phyloP scores from a whole-genome alignment of 768 basidiomycete species.

The Saitozyma podzolica region DNA sequence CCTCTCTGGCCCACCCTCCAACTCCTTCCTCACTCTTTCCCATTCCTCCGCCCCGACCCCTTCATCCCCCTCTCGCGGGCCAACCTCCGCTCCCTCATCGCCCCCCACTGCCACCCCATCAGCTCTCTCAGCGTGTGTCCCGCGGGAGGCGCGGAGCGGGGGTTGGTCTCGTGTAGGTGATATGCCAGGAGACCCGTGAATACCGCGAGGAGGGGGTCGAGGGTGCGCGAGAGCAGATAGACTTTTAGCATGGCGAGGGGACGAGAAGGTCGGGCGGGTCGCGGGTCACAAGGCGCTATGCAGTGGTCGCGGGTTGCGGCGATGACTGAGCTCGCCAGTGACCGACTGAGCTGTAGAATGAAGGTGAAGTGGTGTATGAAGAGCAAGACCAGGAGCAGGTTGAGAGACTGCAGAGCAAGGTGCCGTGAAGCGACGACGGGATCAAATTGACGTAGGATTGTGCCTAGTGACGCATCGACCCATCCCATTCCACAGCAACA shows the following conservation, averaged over 20 bases:
- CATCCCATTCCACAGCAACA: too few species aligned
- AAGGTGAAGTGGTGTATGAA: too few species aligned
- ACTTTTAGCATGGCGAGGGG: slow-evolving; percentile 36
- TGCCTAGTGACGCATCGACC: too few species aligned
- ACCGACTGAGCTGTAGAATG: too few species aligned
- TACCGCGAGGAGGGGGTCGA: slow-evolving; percentile 49
- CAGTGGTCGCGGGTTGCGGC: too few species aligned
- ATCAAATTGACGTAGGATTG: too few species aligned
- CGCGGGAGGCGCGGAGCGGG: slow-evolving; percentile 43
- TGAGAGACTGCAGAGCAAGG: too few species aligned
- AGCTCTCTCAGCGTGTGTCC: slow-evolving; percentile 50
- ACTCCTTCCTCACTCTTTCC: slow-evolving; percentile 43
- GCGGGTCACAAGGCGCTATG: neutral
- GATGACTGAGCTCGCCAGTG: too few species aligned
- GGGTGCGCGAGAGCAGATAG: slow-evolving; percentile 49
- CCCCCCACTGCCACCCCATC: slow-evolving; percentile 45
- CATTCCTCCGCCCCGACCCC: slow-evolving; percentile 32
- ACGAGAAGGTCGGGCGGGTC: neutral
- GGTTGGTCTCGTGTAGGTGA: slow-evolving; percentile 51
- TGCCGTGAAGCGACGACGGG: too few species aligned
- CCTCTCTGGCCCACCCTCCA: slow-evolving; percentile 17
- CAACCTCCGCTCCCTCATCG: slow-evolving; percentile 13
- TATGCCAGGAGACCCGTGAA: slow-evolving; percentile 52
- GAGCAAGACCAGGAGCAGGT: too few species aligned
- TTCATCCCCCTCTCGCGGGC: slow-evolving; percentile 3